phyloP scores from a whole-genome alignment of 1,139 yeast species.

The Saccharomyces hybrid region DNA sequence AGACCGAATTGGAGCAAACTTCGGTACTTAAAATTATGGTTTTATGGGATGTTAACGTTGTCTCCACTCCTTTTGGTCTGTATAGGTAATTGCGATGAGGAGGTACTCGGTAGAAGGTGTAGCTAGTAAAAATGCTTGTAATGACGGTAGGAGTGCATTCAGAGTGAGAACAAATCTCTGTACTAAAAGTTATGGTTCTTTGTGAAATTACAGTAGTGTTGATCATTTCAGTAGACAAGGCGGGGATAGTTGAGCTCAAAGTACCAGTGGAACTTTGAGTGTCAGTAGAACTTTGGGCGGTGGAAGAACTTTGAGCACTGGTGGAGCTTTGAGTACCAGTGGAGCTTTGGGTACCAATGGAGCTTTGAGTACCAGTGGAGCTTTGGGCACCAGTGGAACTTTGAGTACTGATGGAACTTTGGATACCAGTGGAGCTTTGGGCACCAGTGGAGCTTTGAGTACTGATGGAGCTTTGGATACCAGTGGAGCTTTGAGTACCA shows the following conservation, averaged over 20 bases:
- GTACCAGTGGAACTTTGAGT: neutral
- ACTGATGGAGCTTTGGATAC: neutral
- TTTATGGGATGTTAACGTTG: neutral
- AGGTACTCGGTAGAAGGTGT: neutral
- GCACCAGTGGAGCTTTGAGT: neutral
- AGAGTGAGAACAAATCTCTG: neutral
- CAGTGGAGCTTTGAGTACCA: neutral
- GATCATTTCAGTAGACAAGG: neutral
- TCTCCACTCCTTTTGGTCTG: neutral
- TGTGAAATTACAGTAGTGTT: neutral
- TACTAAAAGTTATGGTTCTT: neutral
- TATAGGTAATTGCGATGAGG: neutral
- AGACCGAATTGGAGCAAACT: slow-evolving; percentile 1
- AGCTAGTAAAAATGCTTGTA: neutral
- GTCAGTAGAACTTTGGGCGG: neutral
- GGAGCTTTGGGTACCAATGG: neutral
- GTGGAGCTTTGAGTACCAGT: neutral
- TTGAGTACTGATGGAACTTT: neutral
- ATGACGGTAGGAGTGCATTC: neutral
- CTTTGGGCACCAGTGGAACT: neutral
- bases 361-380: neutral
- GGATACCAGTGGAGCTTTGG: too few species aligned
- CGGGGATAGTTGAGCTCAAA: neutral
- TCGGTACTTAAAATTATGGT: slow-evolving; percentile 1
- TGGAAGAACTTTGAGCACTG: neutral